Conservation (phyloP, 2,329 filamentous ascomycete species). For the Shiraia bambusicola region DNA sequence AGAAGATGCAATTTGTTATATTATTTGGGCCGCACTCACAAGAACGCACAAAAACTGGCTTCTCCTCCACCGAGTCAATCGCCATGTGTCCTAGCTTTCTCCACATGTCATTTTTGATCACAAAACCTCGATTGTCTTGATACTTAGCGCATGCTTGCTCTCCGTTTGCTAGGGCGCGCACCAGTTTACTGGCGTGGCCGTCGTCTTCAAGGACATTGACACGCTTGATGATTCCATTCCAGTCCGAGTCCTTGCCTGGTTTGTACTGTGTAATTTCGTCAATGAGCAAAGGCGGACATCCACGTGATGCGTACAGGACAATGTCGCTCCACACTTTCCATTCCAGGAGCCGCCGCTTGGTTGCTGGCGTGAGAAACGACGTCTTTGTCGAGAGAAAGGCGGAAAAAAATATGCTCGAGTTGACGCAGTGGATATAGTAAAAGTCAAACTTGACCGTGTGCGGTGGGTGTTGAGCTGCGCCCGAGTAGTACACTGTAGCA, state of each 20-base stretch:
- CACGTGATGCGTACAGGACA: slow-evolving; percentile 70
- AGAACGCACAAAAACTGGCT: slow-evolving; percentile 60
- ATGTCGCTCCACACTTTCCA: slow-evolving; percentile 80
- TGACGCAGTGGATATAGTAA: slow-evolving; percentile 78
- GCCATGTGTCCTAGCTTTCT: slow-evolving; percentile 61
- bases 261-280: slow-evolving; percentile 63
- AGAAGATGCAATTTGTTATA: no score
- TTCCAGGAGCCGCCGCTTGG: slow-evolving; percentile 72
- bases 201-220: slow-evolving; percentile 64
- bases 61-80: slow-evolving; percentile 61
- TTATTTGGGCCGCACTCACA: slow-evolving; percentile 25
- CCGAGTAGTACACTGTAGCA: slow-evolving; percentile 59
- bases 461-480: slow-evolving; percentile 63
- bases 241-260: slow-evolving; percentile 46
- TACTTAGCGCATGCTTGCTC: slow-evolving; percentile 54
- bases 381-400: slow-evolving; percentile 58
- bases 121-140: slow-evolving; percentile 47
- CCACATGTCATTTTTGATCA: slow-evolving; percentile 62
- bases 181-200: slow-evolving; percentile 77
- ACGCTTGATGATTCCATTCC: slow-evolving; percentile 49
- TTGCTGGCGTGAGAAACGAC: slow-evolving; percentile 59
- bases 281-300: slow-evolving; percentile 60
- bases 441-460: slow-evolving; percentile 70
- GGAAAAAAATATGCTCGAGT: slow-evolving; percentile 71
- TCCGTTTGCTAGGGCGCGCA: slow-evolving; percentile 68